A percentile compares a stretch with the other conserved stretches of the same genome.
Evolutionary conservation across 768 basidiomycete species (phyloP).

Genomic region (Collybia nuda): DNA sequence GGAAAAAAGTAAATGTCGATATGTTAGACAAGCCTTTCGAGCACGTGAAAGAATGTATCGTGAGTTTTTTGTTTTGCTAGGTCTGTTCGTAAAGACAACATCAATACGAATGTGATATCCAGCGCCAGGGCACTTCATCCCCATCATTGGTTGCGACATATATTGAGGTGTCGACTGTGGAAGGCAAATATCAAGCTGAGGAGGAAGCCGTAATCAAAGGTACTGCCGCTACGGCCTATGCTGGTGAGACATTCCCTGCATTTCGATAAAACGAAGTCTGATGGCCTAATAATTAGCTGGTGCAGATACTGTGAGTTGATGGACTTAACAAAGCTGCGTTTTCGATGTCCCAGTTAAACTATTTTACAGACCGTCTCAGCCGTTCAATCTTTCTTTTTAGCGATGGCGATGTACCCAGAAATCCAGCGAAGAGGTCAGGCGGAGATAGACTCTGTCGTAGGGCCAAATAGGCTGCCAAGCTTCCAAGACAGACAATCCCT

Average conservation of each 20-base stretch:
- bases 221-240: slow-evolving; percentile 10
- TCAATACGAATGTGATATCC: not conserved
- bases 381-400: slow-evolving; percentile 32
- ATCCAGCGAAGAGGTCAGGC: slow-evolving; percentile 35
- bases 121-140: slow-evolving; percentile 1
- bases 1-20: slow-evolving; percentile 27
- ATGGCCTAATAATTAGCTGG: not conserved
- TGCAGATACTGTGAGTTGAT: slow-evolving; percentile 8
- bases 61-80: not conserved
- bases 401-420: slow-evolving; percentile 36
- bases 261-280: no score
- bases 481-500: slow-evolving; percentile 33
- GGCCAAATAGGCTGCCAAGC: slow-evolving; percentile 36
- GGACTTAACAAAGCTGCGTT: no score
- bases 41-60: slow-evolving; percentile 7
- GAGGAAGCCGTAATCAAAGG: slow-evolving; percentile 9
- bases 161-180: not conserved
- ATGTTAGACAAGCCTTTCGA: slow-evolving; percentile 34
- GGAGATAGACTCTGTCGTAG: slow-evolving; percentile 37
- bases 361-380: slow-evolving; percentile 31
- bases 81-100: not conserved
- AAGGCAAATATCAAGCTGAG: not conserved
- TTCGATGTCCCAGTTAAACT: not conserved
- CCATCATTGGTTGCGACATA: slow-evolving; percentile 1
- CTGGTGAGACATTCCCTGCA: not conserved